Evolutionary conservation across 768 basidiomycete genomes (phyloP).

Genomic region (Lactifluus rugatus): DNA sequence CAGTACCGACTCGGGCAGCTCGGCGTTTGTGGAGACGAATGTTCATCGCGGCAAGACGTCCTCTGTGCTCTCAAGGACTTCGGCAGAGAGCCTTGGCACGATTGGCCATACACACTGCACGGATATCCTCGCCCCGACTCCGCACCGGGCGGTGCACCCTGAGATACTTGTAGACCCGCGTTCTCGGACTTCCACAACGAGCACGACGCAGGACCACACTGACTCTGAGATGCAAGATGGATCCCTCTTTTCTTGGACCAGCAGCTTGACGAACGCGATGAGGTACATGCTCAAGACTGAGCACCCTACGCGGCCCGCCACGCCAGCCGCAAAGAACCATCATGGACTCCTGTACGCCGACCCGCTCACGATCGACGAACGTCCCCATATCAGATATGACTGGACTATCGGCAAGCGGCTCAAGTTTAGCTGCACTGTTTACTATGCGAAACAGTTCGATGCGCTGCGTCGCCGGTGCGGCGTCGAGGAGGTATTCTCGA

Average conservation of each 20-base stretch:
- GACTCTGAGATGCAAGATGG: background rate
- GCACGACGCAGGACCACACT: constrained; percentile 2
- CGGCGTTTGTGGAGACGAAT: constrained; percentile 29
- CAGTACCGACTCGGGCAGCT: constrained; percentile 14
- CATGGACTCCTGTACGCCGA: constrained; percentile 39
- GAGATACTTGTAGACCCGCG: background rate
- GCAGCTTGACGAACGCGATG: constrained; percentile 48
- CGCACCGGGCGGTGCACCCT: background rate
- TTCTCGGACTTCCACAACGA: constrained; percentile 9
- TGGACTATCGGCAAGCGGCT: constrained; percentile 67
- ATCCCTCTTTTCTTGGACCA: constrained; percentile 38
- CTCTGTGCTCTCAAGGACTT: constrained; percentile 31
- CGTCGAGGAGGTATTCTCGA: constrained; percentile 46
- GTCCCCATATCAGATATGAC: constrained; percentile 77
- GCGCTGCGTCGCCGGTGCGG: constrained; percentile 54
- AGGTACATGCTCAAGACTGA: constrained; percentile 41
- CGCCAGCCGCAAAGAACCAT: constrained; percentile 33
- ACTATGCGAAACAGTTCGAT: constrained; percentile 78
- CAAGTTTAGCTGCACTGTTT: constrained; percentile 73
- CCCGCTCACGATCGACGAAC: constrained; percentile 45
- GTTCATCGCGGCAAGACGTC: constrained; percentile 32
- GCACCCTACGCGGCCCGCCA: constrained; percentile 25
- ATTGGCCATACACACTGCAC: constrained; percentile 19
- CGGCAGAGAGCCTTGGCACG: constrained; percentile 33
- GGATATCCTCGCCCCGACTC: background rate